Evolutionary conservation across 345 rosid genomes (phyloP), one percentile per base, ranked within the genome.

Genomic region (Aurinia saxatilis): DNA sequence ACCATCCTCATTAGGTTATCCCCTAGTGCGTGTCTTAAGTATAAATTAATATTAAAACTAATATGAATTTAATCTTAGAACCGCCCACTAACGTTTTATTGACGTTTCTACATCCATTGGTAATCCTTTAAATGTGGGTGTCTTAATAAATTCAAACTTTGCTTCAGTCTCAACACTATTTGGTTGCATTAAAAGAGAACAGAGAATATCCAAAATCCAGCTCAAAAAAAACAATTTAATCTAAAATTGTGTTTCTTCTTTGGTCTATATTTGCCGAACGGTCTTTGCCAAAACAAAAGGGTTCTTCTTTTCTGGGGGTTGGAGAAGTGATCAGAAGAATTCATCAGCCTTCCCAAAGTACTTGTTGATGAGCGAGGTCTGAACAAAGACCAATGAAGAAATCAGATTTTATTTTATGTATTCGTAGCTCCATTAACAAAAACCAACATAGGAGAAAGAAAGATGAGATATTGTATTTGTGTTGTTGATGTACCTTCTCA

Each of bases 261-360:
- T n/a, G 10, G 27, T 47, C 41, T 53, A 18, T 27, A 42, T 42
- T 8, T 38, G 16, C 12, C 19, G 7, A 18, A 2, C 19, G 42
- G 44, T 40, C 50, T 50, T 45, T 65, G 42, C 36, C 35, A 19
- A 39, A 61, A 36, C 53, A 61, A 60, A 33, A 31, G 19, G 17
- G 17, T 9, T 14, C 25, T 40, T 1, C 9, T 14, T 9, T 47
- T 54, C 10, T 47, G 15, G 30, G 10, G 7, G 21, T 47, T 14
- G n/a, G 25, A 38, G 38, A 49, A 37, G 25, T 8, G 37, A 33
- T 65, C 49, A 65, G 2, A 53, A 6, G 36, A 65, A 53, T 53
- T 53, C 45, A 6, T 65, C 13, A 33, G 69, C 69, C 1, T 21
- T 35, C 11, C 61, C 61, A 3, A 65, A 53, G 62, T 65, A 65